Base-by-base conservation (phyloP, 164 flowering plant species). In the Magnolia kwangsiensis region DNA sequence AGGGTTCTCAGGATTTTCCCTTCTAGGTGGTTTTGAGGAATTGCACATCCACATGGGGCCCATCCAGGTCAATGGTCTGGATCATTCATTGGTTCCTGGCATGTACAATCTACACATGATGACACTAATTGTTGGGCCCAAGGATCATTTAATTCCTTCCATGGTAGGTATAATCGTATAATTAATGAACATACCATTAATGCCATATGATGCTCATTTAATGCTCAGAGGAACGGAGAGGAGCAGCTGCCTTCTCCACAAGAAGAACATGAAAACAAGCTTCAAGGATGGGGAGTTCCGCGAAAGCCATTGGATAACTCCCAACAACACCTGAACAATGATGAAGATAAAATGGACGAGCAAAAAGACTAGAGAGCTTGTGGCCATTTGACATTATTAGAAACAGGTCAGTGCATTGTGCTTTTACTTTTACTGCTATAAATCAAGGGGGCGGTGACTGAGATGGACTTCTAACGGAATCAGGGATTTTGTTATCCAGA, bases 221-320 rank as follows among this genome's bases (percentile, higher is more conserved):
- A 75, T 81, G n/a, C 63, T 50, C 24, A 85, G 89, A 72, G 50
- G 74, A 75, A 58, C 50, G 74, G 74, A 49, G 85, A 79, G 19
- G 74, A 2, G 68, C 75, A 87, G 29, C 78, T 85, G 67, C 93
- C 92, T 24, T 81, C 87, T 37, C 82, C 81, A 58, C 79, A 83
- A n/a, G 88, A 87, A 64, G 82, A 80, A 21, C 78, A 80, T 8
- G 77, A 89, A 76, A 74, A 84, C 73, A 84, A 85, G 79, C 75
- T 87, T 68, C 55, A 72, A 63, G 73, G 67, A n/a, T 82, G 87
- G 94, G 82, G 78, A 72, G 77, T 73, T 61, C 82, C 81, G 16
- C 50, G 61, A 80, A 79, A 80, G 72, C 81, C 84, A n/a, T 51
- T 68, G 3, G 63, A 82, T 21, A 82, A 82, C 63, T 73, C 74